Conservation (phyloP, 352 stramenopile genomes). For the Phytophthora ohioensis region DNA sequence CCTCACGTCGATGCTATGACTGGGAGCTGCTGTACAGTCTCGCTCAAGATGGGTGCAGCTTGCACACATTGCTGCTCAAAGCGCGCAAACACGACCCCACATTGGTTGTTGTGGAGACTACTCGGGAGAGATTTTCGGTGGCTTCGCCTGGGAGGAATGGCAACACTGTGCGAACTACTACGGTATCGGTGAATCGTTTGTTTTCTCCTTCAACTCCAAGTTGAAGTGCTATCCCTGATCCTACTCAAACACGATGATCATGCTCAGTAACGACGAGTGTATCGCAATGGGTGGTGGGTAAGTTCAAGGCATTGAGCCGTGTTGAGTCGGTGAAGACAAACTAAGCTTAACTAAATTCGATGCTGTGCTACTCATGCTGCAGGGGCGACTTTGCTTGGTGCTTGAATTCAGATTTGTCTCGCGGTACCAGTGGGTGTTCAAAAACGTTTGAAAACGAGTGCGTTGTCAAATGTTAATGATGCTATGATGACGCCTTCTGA, state of each 20-base stretch:
- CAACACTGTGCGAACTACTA: constrained; percentile 67
- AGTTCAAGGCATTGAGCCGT: constrained; percentile 12
- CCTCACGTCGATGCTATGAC: constrained; percentile 62
- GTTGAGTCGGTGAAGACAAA: too few species aligned
- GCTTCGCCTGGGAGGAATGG: constrained; percentile 63
- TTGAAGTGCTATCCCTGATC: constrained; percentile 76
- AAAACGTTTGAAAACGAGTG: constrained; percentile 74
- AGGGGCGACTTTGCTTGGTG: constrained; percentile 75
- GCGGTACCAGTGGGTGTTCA: constrained; percentile 53
- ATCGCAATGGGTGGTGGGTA: constrained; percentile 84
- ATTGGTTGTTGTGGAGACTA: constrained; percentile 72
- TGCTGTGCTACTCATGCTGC: not conserved
- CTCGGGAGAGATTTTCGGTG: constrained; percentile 72
- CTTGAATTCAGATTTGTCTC: constrained; percentile 73
- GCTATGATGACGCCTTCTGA: not conserved
- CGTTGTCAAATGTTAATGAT: not conserved
- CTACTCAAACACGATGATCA: constrained; percentile 71
- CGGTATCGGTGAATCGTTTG: constrained; percentile 73
- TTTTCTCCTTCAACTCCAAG: constrained; percentile 67
- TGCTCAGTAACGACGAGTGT: constrained; percentile 71
- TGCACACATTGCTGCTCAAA: constrained; percentile 67
- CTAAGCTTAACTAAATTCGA: too few species aligned
- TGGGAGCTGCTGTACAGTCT: constrained; percentile 76
- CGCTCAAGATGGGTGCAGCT: constrained; percentile 70
- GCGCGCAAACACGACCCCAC: constrained; percentile 48